These are phyloP conservation scores for Porcisia hertigi DNA, from an alignment of 208 protist genomes.

Conservation along the genomic window DNA sequence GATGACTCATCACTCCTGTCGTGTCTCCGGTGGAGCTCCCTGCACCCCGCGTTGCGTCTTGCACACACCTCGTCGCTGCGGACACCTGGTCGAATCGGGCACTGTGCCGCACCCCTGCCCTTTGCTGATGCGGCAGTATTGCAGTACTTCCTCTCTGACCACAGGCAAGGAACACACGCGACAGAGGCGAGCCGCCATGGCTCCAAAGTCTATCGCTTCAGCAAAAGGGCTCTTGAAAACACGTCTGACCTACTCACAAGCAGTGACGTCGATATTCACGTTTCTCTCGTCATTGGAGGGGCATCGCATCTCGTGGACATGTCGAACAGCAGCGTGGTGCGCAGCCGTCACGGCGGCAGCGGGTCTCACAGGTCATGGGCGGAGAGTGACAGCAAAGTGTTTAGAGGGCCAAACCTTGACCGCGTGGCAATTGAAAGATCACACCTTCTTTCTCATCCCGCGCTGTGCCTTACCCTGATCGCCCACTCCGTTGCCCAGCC, in stretches of 20 bases:
- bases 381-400: not conserved
- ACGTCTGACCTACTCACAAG: not conserved
- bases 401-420: constrained; percentile 18
- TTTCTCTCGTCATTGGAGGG: constrained; percentile 33
- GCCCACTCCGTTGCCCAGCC: not conserved
- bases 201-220: not conserved
- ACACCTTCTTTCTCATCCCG: constrained; percentile 27
- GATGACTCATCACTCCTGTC: constrained; percentile 23
- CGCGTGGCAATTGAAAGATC: constrained; percentile 3
- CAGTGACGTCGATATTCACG: constrained; percentile 16
- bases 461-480: constrained; percentile 29
- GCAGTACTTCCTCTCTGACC: constrained; percentile 29
- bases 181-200: not conserved
- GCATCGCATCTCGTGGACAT: constrained; percentile 18
- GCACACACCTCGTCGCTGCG: constrained; percentile 2
- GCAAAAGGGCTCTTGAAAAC: not conserved
- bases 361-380: not conserved
- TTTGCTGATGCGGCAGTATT: constrained; percentile 11
- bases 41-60: constrained; percentile 29
- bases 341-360: not conserved
- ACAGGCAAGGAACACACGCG: not conserved
- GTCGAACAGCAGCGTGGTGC: constrained; percentile 2
- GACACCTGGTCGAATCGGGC: constrained; percentile 31
- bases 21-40: constrained; percentile 10
- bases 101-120: constrained; percentile 26